phyloP scores from a whole-genome alignment of 345 rosid genomes.

The Arabidopsis thaliana region TAIR10.1 NC_003071.7:14389501-14390000 shows the following conservation, averaged over 20 bases:
- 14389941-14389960: constrained; percentile 76
- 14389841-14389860: constrained; percentile 81
- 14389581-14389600: constrained; percentile 51
- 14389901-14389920: constrained; percentile 70
- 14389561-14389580: constrained; percentile 57
- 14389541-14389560: constrained; percentile 70
- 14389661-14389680: constrained; percentile 97
- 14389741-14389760: neutral
- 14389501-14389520: constrained; percentile 8
- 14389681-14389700: constrained; percentile 83
- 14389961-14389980: constrained; percentile 68
- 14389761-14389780: neutral
- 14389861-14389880: constrained; percentile 74
- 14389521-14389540: neutral
- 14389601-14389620: constrained; percentile 73
- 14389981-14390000: constrained; percentile 51
- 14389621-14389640: constrained; percentile 81
- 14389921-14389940: constrained; percentile 67
- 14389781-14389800: neutral
- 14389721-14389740: constrained; percentile 30
- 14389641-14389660: constrained; percentile 86
- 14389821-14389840: constrained; percentile 81
- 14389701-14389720: constrained; percentile 78
- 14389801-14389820: constrained; percentile 76
- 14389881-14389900: constrained; percentile 75